Base-by-base conservation (phyloP, 2,329 filamentous ascomycete species). In the Periconia digitata region DNA sequence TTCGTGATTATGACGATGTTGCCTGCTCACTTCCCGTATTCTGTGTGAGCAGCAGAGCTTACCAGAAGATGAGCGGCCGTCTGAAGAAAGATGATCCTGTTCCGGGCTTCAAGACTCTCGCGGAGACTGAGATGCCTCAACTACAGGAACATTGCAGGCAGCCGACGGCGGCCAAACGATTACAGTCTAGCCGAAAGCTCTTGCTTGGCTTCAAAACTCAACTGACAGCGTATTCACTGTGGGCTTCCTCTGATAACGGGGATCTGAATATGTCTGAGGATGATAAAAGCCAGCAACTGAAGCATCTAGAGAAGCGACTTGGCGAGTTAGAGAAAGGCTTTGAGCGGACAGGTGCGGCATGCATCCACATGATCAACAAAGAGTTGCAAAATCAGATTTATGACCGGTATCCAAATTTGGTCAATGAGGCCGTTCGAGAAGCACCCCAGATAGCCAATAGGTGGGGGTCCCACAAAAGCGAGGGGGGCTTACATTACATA, bases 21-120 rank as follows among this genome's bases (percentile, higher is more conserved):
- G 82, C 80, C 0, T 64, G 64, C 8, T 74, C 72, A 0, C 71
- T 88, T 0, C 79, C 83, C 0, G 83, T 87, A 1, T 88, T 86
- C 58, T 87, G 84, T 51, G 80, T 87, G 15, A 84, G 81, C 48
- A 81, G 79, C 40, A 72, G 79, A 38, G 83, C 79, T 0, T 87
- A 85, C 45, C 83, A 87, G 55, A 82, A 83, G 56, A 66, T 87
- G n/a, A 72, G 74, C 34, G 81, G 79, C 1, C 74, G 80, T 3
- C 60, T 85, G 8, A 62, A 72, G 44, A 78, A 79, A 37, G 83
- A 87, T 44, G 67, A 72, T 1, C 56, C 69, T 10, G 73, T 82
- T 2, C 67, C 74, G 12, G 83, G 83, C 0, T 87, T 85, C 59
- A 63, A 66, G 1, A 64, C 70, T 3, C 35, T 71, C 0, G 73